Base-by-base conservation (phyloP, 495 filamentous ascomycete genomes). In the Aspergillus incahuasiensis region DNA sequence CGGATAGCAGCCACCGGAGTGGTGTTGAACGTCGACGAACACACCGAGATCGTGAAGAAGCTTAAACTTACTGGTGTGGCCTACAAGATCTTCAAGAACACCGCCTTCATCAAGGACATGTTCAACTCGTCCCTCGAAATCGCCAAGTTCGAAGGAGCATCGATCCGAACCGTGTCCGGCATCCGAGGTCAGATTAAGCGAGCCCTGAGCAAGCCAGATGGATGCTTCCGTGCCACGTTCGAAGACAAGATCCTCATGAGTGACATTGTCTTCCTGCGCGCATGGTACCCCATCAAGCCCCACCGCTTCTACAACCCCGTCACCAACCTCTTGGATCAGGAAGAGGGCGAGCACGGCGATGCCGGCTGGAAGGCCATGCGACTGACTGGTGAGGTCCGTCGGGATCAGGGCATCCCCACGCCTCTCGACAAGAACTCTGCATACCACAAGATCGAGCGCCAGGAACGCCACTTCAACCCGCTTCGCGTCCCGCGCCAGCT, bases 41-140 rank as follows among this genome's bases (percentile, higher is more conserved):
- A 85, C 42, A 88, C 89, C 0, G 92, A 97, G 64, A 97, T 98
- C 60, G 95, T 97, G 64, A 98, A 98, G 80, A 98, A 98, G 78
- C 84, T 98, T 63, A 98, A 97, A 68, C 81, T 98, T 24, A 95
- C 90, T 15, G 91, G 91, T 59, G 78, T 82, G 24, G 90, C 94
- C 6, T 92, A 90, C 75, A 98, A 97, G 77, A 95, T 98, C 71
- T 98, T 96, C 82, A 95, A 95, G 67, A 98, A 98, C 74, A 98
- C 94, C 0, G 91, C 94, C 16, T 97, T 98, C 73, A 94, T 98
- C 77, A 92, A 91, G 68, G 90, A 97, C 69, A 98, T 98, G 94
- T 98, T 98, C 78, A 91, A 82, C 63, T 86, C 86, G 0, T 76
- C 89, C 0, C 80, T 98, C 13, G 94, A 98, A 67, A 91, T 97